A percentile compares a stretch with the other conserved stretches of the same genome.
Conservation (phyloP, 768 basidiomycete species). For the Russula olivacea region DNA sequence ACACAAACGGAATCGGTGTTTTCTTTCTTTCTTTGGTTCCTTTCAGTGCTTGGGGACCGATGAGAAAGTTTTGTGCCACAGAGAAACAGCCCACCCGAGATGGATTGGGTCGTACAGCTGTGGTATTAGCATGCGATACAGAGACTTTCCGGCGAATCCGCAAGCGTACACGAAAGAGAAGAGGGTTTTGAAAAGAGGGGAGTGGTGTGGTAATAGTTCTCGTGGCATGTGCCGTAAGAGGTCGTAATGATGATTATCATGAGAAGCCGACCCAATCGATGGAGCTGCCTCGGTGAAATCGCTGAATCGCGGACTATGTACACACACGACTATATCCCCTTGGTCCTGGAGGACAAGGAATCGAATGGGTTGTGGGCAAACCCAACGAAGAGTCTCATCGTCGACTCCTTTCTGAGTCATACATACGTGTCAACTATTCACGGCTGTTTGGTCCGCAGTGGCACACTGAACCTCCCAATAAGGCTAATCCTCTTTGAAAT, state of each 20-base stretch:
- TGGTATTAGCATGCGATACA: too few relatives aligned
- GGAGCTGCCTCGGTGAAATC: not conserved
- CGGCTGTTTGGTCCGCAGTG: not conserved
- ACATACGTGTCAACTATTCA: not conserved
- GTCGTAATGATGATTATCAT: not conserved
- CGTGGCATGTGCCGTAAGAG: not conserved
- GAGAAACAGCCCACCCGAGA: not conserved
- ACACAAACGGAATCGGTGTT: too few relatives aligned
- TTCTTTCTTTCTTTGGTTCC: not conserved
- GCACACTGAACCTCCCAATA: not conserved
- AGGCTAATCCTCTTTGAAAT: not conserved
- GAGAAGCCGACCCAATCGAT: not conserved
- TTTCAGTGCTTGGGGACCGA: not conserved
- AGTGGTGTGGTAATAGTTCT: not conserved
- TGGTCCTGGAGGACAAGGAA: not conserved
- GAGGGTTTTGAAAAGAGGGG: not conserved
- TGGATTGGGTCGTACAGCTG: not conserved
- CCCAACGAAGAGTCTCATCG: not conserved
- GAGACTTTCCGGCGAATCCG: not conserved
- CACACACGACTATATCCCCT: not conserved
- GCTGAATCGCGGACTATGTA: not conserved
- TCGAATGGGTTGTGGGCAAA: not conserved
- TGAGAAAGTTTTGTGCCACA: not conserved
- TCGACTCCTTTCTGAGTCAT: not conserved
- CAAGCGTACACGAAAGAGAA: not conserved